Evolutionary conservation across 495 filamentous ascomycete genomes (phyloP), one percentile per base, ranked within the genome.

Genomic region (Talaromyces stipitatus): DNA sequence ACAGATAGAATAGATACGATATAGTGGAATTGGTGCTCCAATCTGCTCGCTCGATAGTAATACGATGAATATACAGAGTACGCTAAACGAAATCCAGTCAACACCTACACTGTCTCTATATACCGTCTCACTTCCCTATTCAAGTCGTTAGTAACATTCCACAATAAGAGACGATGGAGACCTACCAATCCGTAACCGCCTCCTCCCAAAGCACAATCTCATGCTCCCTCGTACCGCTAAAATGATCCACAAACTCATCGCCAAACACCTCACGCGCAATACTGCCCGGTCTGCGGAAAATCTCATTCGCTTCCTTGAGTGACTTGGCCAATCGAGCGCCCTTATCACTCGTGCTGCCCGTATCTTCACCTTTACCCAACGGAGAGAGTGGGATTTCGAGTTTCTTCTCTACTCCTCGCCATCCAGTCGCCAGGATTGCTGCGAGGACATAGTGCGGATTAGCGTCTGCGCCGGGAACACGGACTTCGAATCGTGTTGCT

Each of bases 201-300:
- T 97, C 92, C 66, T 98, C 91, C 90, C 91, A 98, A 16, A 96
- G 71, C 58, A 85, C 76, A 62, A 91, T 79, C 70, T 98, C 94
- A 70, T 98, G 92, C 63, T 92, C 88, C 58, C 94, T 83, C 22
- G 94, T 96, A 7, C 94, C 94, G 3, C 86, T 89, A 76, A 83
- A 98, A 66, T 98, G 95, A 3, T 97, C 91, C 7, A 98, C 92
- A 70, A 98, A 98, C 9, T 87, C 88, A 69, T 97, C 85, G 0
- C 95, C 95, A 69, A 98, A 90, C 0, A 92, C 89, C 68, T 97
- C 88, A 50, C 94, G 77, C 36, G 94, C 94, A 12, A 96, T 78
- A 68, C 92, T 96, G 11, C 81, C 88, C 50, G 80, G 76, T 24
- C 81, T 74, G 71, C 76, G 84, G 64, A 98, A 95, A 43, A 79